phyloP scores from a whole-genome alignment of 2,329 filamentous ascomycete species.

The Fusarium chlamydosporum region DNA sequence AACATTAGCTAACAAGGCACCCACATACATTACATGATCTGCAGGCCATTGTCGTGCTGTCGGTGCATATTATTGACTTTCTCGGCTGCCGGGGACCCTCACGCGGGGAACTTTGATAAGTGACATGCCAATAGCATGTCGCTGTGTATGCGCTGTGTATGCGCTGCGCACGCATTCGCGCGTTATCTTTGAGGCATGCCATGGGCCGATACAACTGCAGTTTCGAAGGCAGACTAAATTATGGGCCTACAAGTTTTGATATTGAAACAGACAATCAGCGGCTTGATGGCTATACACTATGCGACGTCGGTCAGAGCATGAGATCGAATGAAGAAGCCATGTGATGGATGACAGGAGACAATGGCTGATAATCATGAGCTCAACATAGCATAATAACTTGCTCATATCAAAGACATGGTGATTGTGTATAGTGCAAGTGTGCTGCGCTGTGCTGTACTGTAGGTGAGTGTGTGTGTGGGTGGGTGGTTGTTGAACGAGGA shows the following conservation, averaged over 20 bases:
- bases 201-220: not conserved
- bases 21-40: not conserved
- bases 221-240: not conserved
- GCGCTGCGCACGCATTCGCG: not conserved
- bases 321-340: not conserved
- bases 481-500: not conserved
- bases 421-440: not conserved
- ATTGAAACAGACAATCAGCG: not conserved
- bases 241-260: not conserved
- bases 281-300: not conserved
- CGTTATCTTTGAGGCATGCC: not conserved
- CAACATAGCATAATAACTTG: not conserved
- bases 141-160: not conserved
- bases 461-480: not conserved
- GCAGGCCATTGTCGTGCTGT: too few species aligned
- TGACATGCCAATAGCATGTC: too few species aligned
- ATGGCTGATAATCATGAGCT: conserved; percentile 5
- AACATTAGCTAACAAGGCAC: too few species aligned
- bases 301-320: not conserved
- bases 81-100: not conserved
- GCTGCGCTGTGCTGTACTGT: not conserved
- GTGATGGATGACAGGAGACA: conserved; percentile 3
- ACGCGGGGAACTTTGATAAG: not conserved
- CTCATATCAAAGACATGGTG: too few species aligned
- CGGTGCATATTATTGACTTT: too few species aligned